These are phyloP conservation scores for Microbotryomycetes sp. DNA, from an alignment of 1,284 basidiomycete species.

Conservation along the genomic window DNA sequence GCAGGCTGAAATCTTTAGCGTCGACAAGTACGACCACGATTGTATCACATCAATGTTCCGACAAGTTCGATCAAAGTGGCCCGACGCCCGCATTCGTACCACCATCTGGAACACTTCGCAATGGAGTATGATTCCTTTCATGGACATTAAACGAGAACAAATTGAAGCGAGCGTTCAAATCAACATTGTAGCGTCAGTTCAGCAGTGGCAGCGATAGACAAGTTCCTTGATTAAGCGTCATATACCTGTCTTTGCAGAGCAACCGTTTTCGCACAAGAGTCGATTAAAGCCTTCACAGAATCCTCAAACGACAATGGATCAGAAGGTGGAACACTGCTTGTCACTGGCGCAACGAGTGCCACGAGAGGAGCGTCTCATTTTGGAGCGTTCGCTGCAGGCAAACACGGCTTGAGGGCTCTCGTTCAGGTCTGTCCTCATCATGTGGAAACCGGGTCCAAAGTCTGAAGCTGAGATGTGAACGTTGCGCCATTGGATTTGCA, in stretches of 20 bases:
- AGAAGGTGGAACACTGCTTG: slow-evolving; percentile 60
- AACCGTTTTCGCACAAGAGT: slow-evolving; percentile 62
- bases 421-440: slow-evolving; percentile 9
- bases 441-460: too few relatives aligned
- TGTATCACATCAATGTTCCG: slow-evolving; percentile 13
- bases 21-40: slow-evolving; percentile 15
- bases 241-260: too few relatives aligned
- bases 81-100: slow-evolving; percentile 12
- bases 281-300: slow-evolving; percentile 57
- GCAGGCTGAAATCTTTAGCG: slow-evolving; percentile 14
- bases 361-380: slow-evolving; percentile 59
- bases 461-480: background rate
- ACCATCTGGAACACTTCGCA: slow-evolving; percentile 30
- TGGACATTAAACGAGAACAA: slow-evolving; percentile 19
- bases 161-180: slow-evolving; percentile 45
- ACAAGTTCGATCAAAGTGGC: slow-evolving; percentile 9
- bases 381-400: slow-evolving; percentile 61
- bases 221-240: too few relatives aligned
- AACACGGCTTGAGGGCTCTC: slow-evolving; percentile 59
- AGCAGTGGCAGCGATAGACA: too few relatives aligned
- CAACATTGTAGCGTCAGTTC: slow-evolving; percentile 56
- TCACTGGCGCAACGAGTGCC: slow-evolving; percentile 69
- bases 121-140: slow-evolving; percentile 28
- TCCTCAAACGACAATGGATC: slow-evolving; percentile 44
- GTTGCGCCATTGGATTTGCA: slow-evolving; percentile 46